phyloP scores from a whole-genome alignment of 208 protist species.

The Angomonas ambiguus region DNA sequence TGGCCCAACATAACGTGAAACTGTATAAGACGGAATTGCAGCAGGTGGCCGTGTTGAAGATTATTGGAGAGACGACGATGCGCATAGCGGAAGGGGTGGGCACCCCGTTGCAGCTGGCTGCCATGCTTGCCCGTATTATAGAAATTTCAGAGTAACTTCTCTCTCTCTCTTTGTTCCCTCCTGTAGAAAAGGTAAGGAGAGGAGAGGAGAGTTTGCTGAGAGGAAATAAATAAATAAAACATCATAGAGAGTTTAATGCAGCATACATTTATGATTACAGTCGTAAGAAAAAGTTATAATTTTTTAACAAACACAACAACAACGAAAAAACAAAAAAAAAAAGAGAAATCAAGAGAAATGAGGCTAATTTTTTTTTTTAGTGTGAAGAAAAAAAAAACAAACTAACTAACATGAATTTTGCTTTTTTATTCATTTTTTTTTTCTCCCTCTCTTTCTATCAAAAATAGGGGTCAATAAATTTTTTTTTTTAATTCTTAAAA shows the following conservation, averaged over 20 bases:
- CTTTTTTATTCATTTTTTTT: constrained; percentile 5
- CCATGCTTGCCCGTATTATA: constrained; percentile 78
- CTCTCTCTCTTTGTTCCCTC: too few species aligned
- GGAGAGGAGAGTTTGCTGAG: too few species aligned
- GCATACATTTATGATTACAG: not conserved
- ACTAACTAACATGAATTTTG: not conserved
- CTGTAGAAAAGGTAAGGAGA: too few species aligned
- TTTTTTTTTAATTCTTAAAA: too few species aligned
- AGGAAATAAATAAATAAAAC: too few species aligned
- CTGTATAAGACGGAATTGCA: constrained; percentile 67
- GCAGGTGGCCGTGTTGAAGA: constrained; percentile 72
- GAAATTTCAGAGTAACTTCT: not conserved
- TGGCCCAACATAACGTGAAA: constrained; percentile 51
- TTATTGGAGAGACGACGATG: constrained; percentile 85
- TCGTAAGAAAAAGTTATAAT: too few species aligned
- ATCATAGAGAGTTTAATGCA: too few species aligned
- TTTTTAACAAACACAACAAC: too few species aligned
- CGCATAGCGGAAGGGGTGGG: constrained; percentile 82
- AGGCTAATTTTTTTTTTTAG: not conserved
- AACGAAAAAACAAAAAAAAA: not conserved
- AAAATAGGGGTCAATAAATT: too few species aligned
- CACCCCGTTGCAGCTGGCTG: constrained; percentile 77
- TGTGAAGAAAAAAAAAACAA: constrained; percentile 7
- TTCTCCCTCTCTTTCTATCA: too few species aligned
- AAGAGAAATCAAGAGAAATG: too few species aligned